Evolutionary conservation across 139 green algal species (phyloP), one percentile per base, ranked within the genome.

Genomic region (Tetratostichococcus sp.): DNA sequence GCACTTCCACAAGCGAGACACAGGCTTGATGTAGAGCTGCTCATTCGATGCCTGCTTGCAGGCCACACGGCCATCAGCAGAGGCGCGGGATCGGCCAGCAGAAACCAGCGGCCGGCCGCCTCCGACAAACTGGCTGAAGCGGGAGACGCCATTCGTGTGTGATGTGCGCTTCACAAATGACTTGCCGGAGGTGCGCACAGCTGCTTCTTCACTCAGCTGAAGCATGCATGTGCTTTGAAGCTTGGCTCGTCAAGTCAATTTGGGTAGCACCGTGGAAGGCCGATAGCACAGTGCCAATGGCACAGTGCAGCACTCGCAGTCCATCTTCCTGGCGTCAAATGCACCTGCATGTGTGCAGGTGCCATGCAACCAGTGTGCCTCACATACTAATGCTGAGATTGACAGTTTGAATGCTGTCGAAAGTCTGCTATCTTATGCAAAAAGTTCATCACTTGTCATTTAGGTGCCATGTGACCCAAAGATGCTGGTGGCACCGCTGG

Each of bases 391-490:
- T 3, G 17, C 2, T 25, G 28, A 65, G 58, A n/a, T n/a, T n/a
- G n/a, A n/a, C n/a, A n/a, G n/a, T n/a, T 31, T 70, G 31, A 59
- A 6, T 23, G 23, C 21, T 76, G 3, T 33, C 31, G 26, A 17
- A 43, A 23, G 19, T 23, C 17, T 42, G n/a, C 23, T 4, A 42
- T 30, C 21, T 30, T 30, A 65, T 14, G 42, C 11, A 31, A 31
- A 8, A 25, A 34, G n/a, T n/a, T n/a, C n/a, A n/a, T n/a, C n/a
- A n/a, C n/a, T 4, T 76, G 72, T n/a, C 30, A 39, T 71, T 35
- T 82, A 91, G 84, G 86, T 93, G 68, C 88, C 89, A 3, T 85
- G 82, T 23, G 89, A 93, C 70, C 89, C 89, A 68, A 93, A 91
- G 75, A 80, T 94, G 80, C 79, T 94, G 28, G 75, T 94, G 35